Percentiles rank a stretch among this genome's conserved stretches.
These are phyloP conservation scores for Tulasnella sp. DNA, from an alignment of 768 basidiomycete genomes.

Conservation along the genomic window DNA sequence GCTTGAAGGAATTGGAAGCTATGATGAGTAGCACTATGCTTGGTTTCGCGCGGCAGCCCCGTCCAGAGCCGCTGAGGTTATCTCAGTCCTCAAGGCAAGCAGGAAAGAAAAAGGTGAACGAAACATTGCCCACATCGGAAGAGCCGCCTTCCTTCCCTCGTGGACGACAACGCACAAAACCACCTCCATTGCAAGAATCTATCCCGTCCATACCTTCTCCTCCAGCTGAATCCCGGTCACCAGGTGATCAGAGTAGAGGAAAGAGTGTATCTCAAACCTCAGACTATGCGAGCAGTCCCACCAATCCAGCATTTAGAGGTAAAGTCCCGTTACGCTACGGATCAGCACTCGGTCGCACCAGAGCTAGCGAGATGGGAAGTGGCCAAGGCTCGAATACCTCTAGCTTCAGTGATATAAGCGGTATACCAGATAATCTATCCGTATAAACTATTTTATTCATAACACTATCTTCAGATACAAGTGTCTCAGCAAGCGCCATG, in stretches of 20 bases:
- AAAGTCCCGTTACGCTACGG: constrained; percentile 36
- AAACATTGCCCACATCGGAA: neutral
- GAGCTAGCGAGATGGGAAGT: constrained; percentile 41
- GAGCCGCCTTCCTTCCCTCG: neutral
- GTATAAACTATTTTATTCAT: neutral
- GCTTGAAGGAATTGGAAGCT: constrained; percentile 51
- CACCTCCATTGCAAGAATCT: constrained; percentile 37
- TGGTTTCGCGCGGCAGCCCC: constrained; percentile 37
- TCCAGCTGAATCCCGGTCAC: constrained; percentile 37
- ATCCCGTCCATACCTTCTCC: constrained; percentile 74
- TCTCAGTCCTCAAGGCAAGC: neutral
- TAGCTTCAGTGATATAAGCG: constrained; percentile 77
- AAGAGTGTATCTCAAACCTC: constrained; percentile 46
- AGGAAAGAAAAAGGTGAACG: constrained; percentile 2
- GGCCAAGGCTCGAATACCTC: constrained; percentile 61
- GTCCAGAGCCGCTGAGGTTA: neutral
- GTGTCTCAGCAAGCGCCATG: constrained; percentile 63
- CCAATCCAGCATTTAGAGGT: too few relatives aligned
- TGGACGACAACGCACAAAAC: neutral
- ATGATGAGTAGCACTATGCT: constrained; percentile 64
- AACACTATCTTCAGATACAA: constrained; percentile 38
- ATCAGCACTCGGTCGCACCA: constrained; percentile 33
- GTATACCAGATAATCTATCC: constrained; percentile 27
- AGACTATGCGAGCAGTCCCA: constrained; percentile 40
- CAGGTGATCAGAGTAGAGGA: constrained; percentile 43